Percentiles rank a stretch among this genome's conserved stretches.
These are phyloP conservation scores for Termitomyces sp. DNA, from an alignment of 1,284 basidiomycete genomes.

Conservation along the genomic window DNA sequence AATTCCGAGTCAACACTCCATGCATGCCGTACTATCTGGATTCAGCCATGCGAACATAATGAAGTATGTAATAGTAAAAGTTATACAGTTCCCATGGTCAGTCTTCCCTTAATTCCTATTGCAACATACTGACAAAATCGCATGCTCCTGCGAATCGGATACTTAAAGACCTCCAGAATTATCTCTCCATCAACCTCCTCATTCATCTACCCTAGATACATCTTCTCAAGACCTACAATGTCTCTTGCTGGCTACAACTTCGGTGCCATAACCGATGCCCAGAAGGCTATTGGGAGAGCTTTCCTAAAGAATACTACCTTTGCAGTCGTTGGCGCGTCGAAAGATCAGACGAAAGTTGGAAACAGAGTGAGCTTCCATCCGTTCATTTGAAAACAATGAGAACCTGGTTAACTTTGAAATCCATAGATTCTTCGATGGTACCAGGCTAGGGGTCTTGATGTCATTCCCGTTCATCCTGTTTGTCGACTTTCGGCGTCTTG, in stretches of 20 bases:
- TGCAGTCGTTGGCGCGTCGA: slow-evolving; percentile 78
- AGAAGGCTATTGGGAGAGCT: slow-evolving; percentile 39
- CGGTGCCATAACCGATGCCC: slow-evolving; percentile 16
- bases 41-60: no score
- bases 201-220: neutral
- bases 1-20: no score
- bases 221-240: slow-evolving; percentile 12
- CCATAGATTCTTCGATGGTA: slow-evolving; percentile 73
- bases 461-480: slow-evolving; percentile 71
- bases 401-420: neutral
- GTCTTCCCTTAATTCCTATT: neutral
- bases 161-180: slow-evolving; percentile 6
- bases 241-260: slow-evolving; percentile 10
- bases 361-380: slow-evolving; percentile 50
- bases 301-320: slow-evolving; percentile 62
- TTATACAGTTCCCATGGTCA: neutral
- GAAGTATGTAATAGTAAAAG: no score
- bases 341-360: slow-evolving; percentile 69
- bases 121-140: slow-evolving; percentile 8
- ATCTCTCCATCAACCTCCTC: slow-evolving; percentile 6
- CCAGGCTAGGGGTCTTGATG: slow-evolving; percentile 50
- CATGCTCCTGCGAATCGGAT: slow-evolving; percentile 7
- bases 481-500: slow-evolving; percentile 15
- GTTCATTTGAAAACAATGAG: neutral
- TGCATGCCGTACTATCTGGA: no score